Percentiles rank a stretch among this genome's conserved stretches.
Conservation (phyloP, 2,329 filamentous ascomycete species). For the Furcasterigmium furcatum region DNA sequence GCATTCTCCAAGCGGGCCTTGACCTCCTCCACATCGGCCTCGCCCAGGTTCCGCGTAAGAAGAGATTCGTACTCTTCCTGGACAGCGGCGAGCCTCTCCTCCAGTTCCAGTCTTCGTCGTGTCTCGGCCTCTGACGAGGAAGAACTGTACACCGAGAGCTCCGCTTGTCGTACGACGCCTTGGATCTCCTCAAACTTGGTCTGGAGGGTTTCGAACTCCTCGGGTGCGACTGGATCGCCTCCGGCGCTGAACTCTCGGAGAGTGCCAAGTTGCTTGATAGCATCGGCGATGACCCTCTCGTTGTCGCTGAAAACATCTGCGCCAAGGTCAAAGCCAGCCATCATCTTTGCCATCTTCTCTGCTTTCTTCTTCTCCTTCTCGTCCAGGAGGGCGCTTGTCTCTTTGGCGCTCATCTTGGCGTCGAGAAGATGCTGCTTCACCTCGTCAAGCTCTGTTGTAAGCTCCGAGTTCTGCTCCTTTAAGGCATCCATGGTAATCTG, state of each 20-base stretch:
- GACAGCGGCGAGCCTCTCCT: conserved; percentile 69
- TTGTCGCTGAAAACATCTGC: conserved; percentile 92
- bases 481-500: conserved; percentile 96
- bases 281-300: conserved; percentile 77
- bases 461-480: conserved; percentile 91
- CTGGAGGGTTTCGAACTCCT: conserved; percentile 75
- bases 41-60: conserved; percentile 73
- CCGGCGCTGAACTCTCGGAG: conserved; percentile 73
- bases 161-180: conserved; percentile 87
- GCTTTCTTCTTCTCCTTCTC: conserved; percentile 99
- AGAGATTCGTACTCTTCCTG: conserved; percentile 84
- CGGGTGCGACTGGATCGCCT: conserved; percentile 77
- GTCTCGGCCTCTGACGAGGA: conserved; percentile 62
- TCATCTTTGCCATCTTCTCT: conserved; percentile 99
- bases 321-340: conserved; percentile 95
- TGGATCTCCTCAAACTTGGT: conserved; percentile 83
- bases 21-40: conserved; percentile 79
- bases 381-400: conserved; percentile 83
- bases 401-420: conserved; percentile 94
- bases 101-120: conserved; percentile 71
- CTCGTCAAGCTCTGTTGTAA: conserved; percentile 89
- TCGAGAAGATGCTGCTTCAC: conserved; percentile 95
- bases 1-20: conserved; percentile 75
- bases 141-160: conserved; percentile 75
- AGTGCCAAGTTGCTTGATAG: conserved; percentile 78